Conservation (phyloP, 805 yeast species). For the Metschnikowia reukaufii region DNA sequence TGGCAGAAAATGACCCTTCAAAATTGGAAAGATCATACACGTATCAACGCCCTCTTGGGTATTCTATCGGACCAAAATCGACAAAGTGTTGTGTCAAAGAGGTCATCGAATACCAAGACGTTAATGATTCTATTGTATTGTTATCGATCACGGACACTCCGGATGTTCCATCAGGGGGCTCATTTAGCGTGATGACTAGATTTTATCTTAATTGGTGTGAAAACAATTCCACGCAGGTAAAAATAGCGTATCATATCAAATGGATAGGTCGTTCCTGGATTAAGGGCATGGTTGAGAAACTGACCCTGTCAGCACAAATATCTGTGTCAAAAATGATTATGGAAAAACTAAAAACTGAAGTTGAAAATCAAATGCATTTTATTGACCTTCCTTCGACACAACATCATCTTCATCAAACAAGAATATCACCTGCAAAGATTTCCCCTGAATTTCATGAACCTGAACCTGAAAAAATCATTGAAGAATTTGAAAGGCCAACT, state of each 20-base stretch:
- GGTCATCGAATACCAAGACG: constrained; percentile 51
- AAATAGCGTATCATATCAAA: constrained; percentile 69
- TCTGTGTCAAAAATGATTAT: constrained; percentile 56
- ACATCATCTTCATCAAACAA: neutral
- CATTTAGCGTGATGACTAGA: constrained; percentile 73
- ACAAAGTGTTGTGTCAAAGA: constrained; percentile 67
- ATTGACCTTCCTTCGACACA: constrained; percentile 1
- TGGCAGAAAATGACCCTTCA: constrained; percentile 39
- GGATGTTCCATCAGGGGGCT: constrained; percentile 83
- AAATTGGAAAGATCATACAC: constrained; percentile 48
- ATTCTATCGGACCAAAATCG: constrained; percentile 75
- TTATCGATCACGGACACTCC: constrained; percentile 67
- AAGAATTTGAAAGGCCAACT: neutral
- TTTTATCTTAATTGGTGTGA: constrained; percentile 75
- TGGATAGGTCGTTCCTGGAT: constrained; percentile 91
- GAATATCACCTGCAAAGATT: neutral
- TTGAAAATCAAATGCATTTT: constrained; percentile 19
- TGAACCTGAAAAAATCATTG: neutral
- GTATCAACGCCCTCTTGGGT: constrained; percentile 63
- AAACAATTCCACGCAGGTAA: constrained; percentile 57
- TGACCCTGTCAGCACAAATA: constrained; percentile 70
- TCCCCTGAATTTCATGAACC: neutral
- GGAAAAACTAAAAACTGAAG: constrained; percentile 44
- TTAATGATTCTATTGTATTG: constrained; percentile 47
- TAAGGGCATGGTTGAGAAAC: constrained; percentile 72